Evolutionary conservation across 2,329 filamentous ascomycete species (phyloP).

Genomic region (Fusarium fracticaudum): DNA sequence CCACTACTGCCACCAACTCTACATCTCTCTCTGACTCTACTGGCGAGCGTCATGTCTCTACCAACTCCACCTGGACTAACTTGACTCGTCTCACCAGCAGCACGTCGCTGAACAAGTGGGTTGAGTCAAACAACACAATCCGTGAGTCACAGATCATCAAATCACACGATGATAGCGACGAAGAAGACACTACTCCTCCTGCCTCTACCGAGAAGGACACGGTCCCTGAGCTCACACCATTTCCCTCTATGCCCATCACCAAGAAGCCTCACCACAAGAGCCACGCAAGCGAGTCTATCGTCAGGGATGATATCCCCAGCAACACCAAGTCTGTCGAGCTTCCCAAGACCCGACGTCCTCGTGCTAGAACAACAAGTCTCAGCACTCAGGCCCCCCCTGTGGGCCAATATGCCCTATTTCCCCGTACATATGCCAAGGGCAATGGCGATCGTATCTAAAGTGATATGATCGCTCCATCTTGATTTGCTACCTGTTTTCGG

Average conservation of each 20-base stretch:
- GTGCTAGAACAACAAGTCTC: constrained; percentile 59
- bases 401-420: constrained; percentile 60
- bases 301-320: constrained; percentile 43
- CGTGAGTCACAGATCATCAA: constrained; percentile 42
- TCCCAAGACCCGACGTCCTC: constrained; percentile 48
- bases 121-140: constrained; percentile 46
- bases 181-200: constrained; percentile 40
- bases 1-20: constrained; percentile 61
- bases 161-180: constrained; percentile 31
- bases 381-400: constrained; percentile 54
- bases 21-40: constrained; percentile 58
- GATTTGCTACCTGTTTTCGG: constrained; percentile 6
- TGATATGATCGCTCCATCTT: neutral
- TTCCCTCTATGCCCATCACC: constrained; percentile 36
- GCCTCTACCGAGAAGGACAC: constrained; percentile 46
- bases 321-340: constrained; percentile 45
- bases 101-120: constrained; percentile 54
- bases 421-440: constrained; percentile 48
- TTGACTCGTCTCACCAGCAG: constrained; percentile 66
- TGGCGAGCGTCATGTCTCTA: constrained; percentile 63
- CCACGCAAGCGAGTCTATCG: constrained; percentile 51
- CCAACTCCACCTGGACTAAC: constrained; percentile 62
- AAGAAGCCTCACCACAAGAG: constrained; percentile 47
- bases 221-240: constrained; percentile 49
- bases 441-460: constrained; percentile 47